These are phyloP conservation scores for Solanum stenotomum DNA, from an alignment of 257 asterid genomes.

Conservation along the genomic window DNA sequence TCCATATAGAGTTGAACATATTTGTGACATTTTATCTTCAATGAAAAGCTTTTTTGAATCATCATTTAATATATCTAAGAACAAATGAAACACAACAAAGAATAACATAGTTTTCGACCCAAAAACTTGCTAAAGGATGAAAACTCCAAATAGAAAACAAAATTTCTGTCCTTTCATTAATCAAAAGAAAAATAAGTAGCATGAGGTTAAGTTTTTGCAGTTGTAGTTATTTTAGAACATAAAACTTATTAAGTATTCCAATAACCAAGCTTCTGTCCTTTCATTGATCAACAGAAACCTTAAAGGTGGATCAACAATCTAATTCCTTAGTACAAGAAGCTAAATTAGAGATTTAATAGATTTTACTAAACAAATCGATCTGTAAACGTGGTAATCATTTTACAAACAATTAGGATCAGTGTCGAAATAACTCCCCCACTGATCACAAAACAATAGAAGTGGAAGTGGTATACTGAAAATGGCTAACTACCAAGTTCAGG, in stretches of 20 bases:
- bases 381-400: not conserved
- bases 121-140: not conserved
- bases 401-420: not conserved
- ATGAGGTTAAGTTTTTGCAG: not conserved
- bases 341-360: not conserved
- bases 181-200: not conserved
- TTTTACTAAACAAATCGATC: not conserved
- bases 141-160: not conserved
- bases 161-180: not conserved
- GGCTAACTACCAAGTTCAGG: not conserved
- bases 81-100: not conserved
- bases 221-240: not conserved
- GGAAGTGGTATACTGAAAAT: not conserved
- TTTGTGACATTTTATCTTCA: not conserved
- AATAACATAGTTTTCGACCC: not conserved
- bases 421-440: not conserved
- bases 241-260: not conserved
- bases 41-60: not conserved
- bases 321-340: not conserved
- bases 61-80: not conserved
- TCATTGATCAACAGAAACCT: not conserved
- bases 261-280: not conserved
- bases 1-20: not conserved
- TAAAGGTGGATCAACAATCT: not conserved
- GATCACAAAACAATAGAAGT: not conserved